A percentile compares a stretch with the other conserved stretches of the same genome.
phyloP scores from a whole-genome alignment of 495 filamentous ascomycete genomes.

The Penicillium roqueforti region DNA sequence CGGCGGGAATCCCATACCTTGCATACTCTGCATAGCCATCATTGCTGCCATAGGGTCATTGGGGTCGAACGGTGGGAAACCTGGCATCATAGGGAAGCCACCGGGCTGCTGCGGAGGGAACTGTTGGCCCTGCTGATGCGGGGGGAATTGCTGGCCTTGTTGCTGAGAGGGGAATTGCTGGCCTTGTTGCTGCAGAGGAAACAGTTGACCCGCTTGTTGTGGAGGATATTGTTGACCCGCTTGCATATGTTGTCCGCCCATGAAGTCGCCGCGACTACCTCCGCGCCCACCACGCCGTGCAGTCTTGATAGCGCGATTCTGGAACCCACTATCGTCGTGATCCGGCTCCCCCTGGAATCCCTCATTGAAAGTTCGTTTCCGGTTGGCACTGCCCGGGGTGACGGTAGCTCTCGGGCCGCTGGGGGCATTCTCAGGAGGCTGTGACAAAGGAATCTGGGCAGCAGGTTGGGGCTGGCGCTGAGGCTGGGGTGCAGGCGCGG shows the following conservation, averaged over 20 bases:
- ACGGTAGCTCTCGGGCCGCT: constrained; percentile 31
- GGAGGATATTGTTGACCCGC: constrained; percentile 8
- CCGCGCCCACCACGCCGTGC: constrained; percentile 59
- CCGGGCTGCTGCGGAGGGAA: constrained; percentile 30
- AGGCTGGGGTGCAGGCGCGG: constrained; percentile 53
- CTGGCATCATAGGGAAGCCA: constrained; percentile 49
- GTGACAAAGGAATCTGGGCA: constrained; percentile 16
- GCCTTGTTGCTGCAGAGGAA: background rate
- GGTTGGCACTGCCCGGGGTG: constrained; percentile 21
- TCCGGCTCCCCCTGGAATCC: constrained; percentile 51
- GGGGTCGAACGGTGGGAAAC: constrained; percentile 54
- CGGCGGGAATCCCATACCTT: constrained; percentile 61
- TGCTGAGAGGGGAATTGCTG: background rate
- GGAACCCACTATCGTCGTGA: constrained; percentile 34
- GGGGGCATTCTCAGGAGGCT: constrained; percentile 34
- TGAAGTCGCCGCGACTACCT: constrained; percentile 50
- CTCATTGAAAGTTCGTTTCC: constrained; percentile 59
- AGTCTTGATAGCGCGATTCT: constrained; percentile 66
- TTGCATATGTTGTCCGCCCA: constrained; percentile 26
- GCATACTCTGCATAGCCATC: constrained; percentile 66
- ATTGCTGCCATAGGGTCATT: constrained; percentile 68
- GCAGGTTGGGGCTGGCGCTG: constrained; percentile 33
- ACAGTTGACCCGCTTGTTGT: background rate
- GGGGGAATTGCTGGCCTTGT: constrained; percentile 8
- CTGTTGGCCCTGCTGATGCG: constrained; percentile 7